phyloP scores from a whole-genome alignment of 2,329 filamentous ascomycete genomes.

The Cercospora canescens region DNA sequence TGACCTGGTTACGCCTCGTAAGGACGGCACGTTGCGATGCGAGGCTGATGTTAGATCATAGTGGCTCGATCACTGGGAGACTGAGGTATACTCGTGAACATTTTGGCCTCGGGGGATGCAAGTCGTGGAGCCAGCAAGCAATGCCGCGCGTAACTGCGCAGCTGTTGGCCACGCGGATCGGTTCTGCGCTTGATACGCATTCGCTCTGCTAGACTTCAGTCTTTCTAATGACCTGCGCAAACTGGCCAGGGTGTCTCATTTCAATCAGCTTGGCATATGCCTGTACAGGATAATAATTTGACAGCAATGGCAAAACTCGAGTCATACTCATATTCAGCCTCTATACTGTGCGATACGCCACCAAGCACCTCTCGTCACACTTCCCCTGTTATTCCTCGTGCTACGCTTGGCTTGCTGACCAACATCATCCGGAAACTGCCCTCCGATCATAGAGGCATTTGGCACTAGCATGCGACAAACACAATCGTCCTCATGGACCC shows the following conservation, averaged over 20 bases:
- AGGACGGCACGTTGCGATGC: neutral
- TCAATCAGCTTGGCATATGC: neutral
- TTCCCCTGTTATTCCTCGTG: neutral
- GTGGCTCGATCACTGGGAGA: neutral
- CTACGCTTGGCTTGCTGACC: neutral
- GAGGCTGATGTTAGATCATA: neutral
- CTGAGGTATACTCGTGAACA: neutral
- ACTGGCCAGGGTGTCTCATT: neutral
- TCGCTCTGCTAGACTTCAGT: neutral
- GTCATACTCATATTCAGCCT: neutral
- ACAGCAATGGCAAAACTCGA: neutral
- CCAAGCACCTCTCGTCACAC: neutral
- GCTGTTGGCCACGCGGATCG: neutral
- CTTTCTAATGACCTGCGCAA: neutral
- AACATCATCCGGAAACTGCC: neutral
- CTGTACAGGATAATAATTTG: neutral
- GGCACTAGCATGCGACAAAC: neutral
- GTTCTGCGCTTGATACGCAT: neutral
- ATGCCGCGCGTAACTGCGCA: neutral
- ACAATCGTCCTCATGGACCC: neutral
- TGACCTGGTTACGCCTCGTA: neutral
- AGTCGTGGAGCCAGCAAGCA: neutral
- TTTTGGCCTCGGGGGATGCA: neutral
- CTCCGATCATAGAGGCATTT: neutral
- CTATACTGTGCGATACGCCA: neutral